Evolutionary conservation across 768 basidiomycete genomes (phyloP).

Genomic region (Suillus discolor): DNA sequence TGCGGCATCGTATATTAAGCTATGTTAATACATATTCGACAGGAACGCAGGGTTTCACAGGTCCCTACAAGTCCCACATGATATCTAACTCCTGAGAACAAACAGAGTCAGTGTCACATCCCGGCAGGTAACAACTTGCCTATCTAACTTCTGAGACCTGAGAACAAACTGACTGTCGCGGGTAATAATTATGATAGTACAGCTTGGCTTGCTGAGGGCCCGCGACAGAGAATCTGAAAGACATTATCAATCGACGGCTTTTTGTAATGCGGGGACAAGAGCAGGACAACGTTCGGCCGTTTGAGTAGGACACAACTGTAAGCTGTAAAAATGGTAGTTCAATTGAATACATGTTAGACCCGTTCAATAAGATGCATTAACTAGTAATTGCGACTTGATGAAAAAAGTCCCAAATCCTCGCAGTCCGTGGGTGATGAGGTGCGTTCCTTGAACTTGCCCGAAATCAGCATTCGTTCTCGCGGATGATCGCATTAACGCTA

Average conservation of each 20-base stretch:
- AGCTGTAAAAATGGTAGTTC: no score
- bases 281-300: no score
- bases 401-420: no score
- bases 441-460: neutral
- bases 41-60: neutral
- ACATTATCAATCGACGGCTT: neutral
- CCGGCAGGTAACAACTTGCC: neutral
- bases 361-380: no score
- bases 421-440: neutral
- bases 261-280: no score
- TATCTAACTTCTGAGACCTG: neutral
- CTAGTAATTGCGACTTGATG: no score
- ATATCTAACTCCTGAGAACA: neutral
- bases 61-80: neutral
- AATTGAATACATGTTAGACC: no score
- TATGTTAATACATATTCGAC: neutral
- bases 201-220: no score
- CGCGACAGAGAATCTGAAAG: neutral
- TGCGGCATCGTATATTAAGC: neutral
- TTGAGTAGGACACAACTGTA: no score
- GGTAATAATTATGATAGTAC: no score
- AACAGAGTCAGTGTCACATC: neutral
- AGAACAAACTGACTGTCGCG: neutral
- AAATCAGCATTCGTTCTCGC: neutral
- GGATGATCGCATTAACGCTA: no score